phyloP scores from a whole-genome alignment of 1,284 basidiomycete species.

The Heterobasidion irregulare region DNA sequence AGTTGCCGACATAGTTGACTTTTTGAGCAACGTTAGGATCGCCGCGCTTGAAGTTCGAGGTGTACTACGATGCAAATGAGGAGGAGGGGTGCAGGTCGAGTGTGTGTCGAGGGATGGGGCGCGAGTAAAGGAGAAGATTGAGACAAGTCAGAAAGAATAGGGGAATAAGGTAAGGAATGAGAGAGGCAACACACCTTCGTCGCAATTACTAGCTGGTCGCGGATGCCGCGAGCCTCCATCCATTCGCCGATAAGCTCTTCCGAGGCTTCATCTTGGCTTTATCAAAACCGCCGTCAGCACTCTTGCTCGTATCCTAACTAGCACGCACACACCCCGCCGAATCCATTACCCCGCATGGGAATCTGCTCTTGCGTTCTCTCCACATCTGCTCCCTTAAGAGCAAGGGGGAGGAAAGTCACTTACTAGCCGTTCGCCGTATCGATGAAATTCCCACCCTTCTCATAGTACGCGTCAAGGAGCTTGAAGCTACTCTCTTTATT shows the following conservation, averaged over 20 bases:
- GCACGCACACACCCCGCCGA: no score
- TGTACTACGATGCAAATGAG: slow-evolving; percentile 15
- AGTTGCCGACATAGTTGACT: slow-evolving; percentile 24
- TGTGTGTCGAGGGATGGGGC: no score
- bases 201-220: slow-evolving; percentile 38
- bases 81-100: slow-evolving; percentile 25
- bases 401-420: not conserved
- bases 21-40: slow-evolving; percentile 10
- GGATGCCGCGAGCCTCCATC: slow-evolving; percentile 30
- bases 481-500: slow-evolving; percentile 3
- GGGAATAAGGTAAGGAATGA: not conserved
- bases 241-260: slow-evolving; percentile 39
- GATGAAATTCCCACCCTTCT: slow-evolving; percentile 3
- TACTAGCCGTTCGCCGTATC: slow-evolving; percentile 6
- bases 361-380: no score
- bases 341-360: no score
- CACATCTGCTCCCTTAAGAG: no score
- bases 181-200: slow-evolving; percentile 26
- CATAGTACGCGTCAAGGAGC: slow-evolving; percentile 2
- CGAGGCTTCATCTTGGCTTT: slow-evolving; percentile 26
- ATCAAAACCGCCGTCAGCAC: not conserved
- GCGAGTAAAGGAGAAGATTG: no score
- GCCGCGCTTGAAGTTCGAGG: slow-evolving; percentile 16
- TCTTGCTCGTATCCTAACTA: no score
- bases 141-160: no score